A percentile compares a stretch with the other conserved stretches of the same genome.
These are phyloP conservation scores for Chlamydomonas incerta DNA, from an alignment of 139 green algal species.

Conservation along the genomic window DNA sequence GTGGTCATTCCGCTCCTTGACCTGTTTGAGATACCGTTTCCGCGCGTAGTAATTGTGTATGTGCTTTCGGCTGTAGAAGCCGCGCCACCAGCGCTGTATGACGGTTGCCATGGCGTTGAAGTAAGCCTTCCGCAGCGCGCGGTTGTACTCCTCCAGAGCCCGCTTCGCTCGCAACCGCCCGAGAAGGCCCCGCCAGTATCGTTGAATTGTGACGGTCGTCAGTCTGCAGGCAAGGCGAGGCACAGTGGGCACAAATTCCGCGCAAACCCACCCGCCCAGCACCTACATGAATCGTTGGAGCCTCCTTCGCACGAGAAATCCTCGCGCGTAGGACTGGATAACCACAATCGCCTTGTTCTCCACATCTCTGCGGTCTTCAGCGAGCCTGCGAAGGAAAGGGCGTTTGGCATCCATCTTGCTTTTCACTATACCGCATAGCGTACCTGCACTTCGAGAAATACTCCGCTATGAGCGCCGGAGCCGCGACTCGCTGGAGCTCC, in stretches of 20 bases:
- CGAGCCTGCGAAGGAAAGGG: slow-evolving; percentile 14
- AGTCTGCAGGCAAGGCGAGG: slow-evolving; percentile 1
- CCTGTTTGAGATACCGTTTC: slow-evolving; percentile 67
- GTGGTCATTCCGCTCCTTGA: slow-evolving; percentile 54
- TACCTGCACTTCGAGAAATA: slow-evolving; percentile 42
- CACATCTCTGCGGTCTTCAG: slow-evolving; percentile 9
- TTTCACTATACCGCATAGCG: background rate
- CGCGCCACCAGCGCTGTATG: slow-evolving; percentile 75
- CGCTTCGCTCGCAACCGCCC: slow-evolving; percentile 48
- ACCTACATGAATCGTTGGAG: slow-evolving; percentile 44
- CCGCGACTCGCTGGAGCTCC: background rate
- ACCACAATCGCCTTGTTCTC: slow-evolving; percentile 24
- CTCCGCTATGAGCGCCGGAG: slow-evolving; percentile 10
- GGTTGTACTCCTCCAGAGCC: slow-evolving; percentile 46
- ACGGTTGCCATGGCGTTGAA: slow-evolving; percentile 68
- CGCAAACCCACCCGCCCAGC: background rate
- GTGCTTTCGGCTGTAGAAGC: slow-evolving; percentile 71
- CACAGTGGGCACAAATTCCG: background rate
- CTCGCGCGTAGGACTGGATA: slow-evolving; percentile 42
- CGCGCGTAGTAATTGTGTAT: slow-evolving; percentile 75
- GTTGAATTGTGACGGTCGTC: slow-evolving; percentile 52
- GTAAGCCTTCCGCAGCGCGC: slow-evolving; percentile 60
- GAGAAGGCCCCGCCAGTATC: slow-evolving; percentile 65
- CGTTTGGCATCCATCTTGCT: background rate
- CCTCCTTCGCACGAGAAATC: slow-evolving; percentile 43